These are phyloP conservation scores for Fusarium piperis DNA, from an alignment of 2,329 filamentous ascomycete species.

Conservation along the genomic window DNA sequence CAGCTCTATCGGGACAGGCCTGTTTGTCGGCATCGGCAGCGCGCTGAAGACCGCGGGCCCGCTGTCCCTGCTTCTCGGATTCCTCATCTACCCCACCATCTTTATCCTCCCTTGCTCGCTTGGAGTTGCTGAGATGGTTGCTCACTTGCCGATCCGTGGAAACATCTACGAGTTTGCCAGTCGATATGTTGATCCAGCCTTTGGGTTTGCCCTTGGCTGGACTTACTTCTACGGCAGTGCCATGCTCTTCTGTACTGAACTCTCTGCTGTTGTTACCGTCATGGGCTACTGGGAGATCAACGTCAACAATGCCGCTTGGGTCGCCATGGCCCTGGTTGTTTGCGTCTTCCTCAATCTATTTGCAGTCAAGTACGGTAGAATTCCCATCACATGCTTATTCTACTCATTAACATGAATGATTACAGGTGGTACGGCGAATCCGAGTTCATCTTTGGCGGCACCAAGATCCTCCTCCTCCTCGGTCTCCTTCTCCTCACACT, in stretches of 20 bases:
- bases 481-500: slow-evolving; percentile 52
- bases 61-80: background rate
- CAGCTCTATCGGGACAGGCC: slow-evolving; percentile 51
- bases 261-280: background rate
- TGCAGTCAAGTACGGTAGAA: background rate
- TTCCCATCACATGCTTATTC: background rate
- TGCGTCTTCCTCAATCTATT: background rate
- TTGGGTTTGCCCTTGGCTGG: background rate
- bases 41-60: background rate
- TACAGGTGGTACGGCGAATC: background rate
- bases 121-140: background rate
- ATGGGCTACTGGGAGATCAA: background rate
- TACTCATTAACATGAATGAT: background rate
- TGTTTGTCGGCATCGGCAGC: background rate
- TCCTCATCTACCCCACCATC: background rate
- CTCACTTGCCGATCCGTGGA: background rate
- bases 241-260: background rate
- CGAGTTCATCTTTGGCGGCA: background rate
- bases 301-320: background rate
- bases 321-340: background rate
- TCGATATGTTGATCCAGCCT: background rate
- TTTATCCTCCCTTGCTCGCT: background rate
- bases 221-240: background rate
- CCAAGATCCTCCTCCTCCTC: background rate
- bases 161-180: background rate